Percentiles rank a stretch among this genome's conserved stretches.
Evolutionary conservation across 2,329 filamentous ascomycete genomes (phyloP).

Genomic region (Annulohypoxylon truncatum): DNA sequence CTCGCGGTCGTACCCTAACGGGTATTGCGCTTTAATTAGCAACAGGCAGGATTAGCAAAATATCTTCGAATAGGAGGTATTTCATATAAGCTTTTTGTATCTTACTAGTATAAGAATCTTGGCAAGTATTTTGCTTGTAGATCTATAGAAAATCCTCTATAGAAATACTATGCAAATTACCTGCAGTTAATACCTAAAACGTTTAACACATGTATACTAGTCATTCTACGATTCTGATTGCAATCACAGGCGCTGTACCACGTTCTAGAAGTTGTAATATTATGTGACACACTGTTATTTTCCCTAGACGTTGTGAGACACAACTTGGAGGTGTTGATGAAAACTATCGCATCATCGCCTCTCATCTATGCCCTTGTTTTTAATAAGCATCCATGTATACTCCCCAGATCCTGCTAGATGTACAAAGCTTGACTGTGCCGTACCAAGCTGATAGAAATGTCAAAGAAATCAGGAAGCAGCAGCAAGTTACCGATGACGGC

Average conservation of each 20-base stretch:
- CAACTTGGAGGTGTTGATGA: background rate
- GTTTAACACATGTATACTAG: background rate
- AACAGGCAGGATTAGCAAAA: too few species aligned
- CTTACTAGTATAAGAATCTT: too few species aligned
- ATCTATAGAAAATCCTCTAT: too few species aligned
- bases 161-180: too few species aligned
- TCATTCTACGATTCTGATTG: background rate
- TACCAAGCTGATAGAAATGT: slow-evolving; percentile 10
- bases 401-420: slow-evolving; percentile 4
- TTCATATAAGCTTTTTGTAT: too few species aligned
- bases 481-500: background rate
- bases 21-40: too few species aligned
- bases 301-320: background rate
- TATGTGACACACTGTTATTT: background rate
- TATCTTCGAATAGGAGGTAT: too few species aligned
- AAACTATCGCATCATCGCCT: background rate
- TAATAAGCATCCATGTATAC: slow-evolving; percentile 13
- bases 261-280: background rate
- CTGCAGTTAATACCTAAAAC: too few species aligned
- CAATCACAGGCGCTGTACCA: background rate
- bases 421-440: slow-evolving; percentile 13
- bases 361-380: slow-evolving; percentile 1
- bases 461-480: background rate
- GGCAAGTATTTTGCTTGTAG: too few species aligned
- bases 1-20: too few species aligned